Conservation (phyloP, 148 eudicot species). For the Camellia granthamiana region DNA sequence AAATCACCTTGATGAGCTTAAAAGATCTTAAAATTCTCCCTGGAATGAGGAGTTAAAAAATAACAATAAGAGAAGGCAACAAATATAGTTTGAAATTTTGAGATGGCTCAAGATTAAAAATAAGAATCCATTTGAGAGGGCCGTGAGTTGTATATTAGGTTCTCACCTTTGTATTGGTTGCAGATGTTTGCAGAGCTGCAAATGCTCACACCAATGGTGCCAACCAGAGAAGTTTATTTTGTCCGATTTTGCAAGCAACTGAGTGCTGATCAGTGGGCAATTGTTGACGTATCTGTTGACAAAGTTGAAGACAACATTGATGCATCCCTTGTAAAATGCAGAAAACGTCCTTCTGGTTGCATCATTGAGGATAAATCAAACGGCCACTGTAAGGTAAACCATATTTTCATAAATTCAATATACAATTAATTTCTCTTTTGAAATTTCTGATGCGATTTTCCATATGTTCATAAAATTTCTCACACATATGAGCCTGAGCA, state of each 20-base stretch:
- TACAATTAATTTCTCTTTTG: neutral
- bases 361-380: slow-evolving; percentile 85
- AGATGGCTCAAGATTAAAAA: no score
- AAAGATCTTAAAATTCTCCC: no score
- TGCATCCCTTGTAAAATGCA: slow-evolving; percentile 63
- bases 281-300: slow-evolving; percentile 86
- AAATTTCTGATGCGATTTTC: no score
- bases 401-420: neutral
- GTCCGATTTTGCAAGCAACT: slow-evolving; percentile 76
- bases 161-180: slow-evolving; percentile 3
- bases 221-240: slow-evolving; percentile 87
- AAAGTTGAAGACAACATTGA: slow-evolving; percentile 73
- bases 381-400: slow-evolving; percentile 85
- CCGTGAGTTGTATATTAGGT: neutral
- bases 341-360: slow-evolving; percentile 90
- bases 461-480: neutral
- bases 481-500: no score
- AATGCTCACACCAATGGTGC: slow-evolving; percentile 91
- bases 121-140: no score
- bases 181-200: slow-evolving; percentile 98
- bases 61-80: no score
- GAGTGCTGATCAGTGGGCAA: slow-evolving; percentile 80
- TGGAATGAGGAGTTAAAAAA: no score
- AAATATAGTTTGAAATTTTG: no score
- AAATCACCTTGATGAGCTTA: no score